Evolutionary conservation across 345 rosid species (phyloP).

Genomic region (Gossypium sturtianum): DNA sequence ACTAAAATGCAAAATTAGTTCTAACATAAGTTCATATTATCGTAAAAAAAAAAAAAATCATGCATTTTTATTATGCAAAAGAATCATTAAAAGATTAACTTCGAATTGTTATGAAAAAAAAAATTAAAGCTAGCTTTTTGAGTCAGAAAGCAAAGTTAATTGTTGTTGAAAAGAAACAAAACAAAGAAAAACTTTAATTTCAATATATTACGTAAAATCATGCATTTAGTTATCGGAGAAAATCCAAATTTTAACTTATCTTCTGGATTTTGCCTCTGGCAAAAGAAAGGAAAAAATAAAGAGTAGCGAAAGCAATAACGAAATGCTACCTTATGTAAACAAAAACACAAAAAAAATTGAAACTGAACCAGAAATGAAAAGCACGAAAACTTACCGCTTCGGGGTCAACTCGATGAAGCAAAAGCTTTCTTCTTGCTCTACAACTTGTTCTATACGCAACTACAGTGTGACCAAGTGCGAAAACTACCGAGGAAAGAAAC

Average conservation of each 20-base stretch:
- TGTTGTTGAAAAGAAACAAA: neutral
- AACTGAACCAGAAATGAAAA: neutral
- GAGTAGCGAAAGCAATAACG: neutral
- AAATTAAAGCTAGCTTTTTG: neutral
- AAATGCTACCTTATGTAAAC: neutral
- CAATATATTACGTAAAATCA: neutral
- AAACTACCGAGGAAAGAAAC: constrained; percentile 81
- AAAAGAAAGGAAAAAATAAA: neutral
- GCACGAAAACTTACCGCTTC: constrained; percentile 61
- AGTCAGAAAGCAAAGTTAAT: neutral
- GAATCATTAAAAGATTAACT: neutral
- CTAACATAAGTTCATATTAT: neutral
- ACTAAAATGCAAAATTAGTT: neutral
- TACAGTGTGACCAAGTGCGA: constrained; percentile 87
- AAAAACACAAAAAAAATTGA: neutral
- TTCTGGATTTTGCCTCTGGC: neutral
- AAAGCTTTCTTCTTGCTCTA: constrained; percentile 77
- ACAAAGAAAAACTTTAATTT: no score
- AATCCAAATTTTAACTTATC: no score
- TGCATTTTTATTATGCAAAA: neutral
- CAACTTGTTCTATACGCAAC: constrained; percentile 93
- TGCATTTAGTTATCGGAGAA: neutral
- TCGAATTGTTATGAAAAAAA: neutral
- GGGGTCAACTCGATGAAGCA: constrained; percentile 81
- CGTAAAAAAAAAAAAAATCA: neutral